phyloP scores from a whole-genome alignment of 129 eudicot species.

The Lactuca saligna region DNA sequence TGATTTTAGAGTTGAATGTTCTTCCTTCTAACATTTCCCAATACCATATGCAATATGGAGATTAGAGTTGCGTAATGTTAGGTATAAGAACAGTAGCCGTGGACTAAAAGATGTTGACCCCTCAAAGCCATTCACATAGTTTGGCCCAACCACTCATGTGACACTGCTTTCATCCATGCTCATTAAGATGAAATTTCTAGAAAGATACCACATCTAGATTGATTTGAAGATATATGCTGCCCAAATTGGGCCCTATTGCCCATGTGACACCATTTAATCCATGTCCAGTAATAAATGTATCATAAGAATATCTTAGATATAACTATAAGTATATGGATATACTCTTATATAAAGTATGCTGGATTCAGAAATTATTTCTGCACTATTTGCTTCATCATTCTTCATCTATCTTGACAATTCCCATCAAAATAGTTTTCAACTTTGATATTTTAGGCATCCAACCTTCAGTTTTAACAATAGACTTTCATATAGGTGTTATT shows the following conservation, averaged over 20 bases:
- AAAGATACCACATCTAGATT: slow-evolving; percentile 6
- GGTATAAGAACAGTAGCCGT: slow-evolving; percentile 22
- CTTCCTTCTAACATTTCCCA: background rate
- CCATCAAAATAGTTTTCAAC: no score
- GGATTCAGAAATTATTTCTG: background rate
- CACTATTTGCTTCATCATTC: background rate
- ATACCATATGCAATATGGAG: background rate
- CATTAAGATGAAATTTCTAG: slow-evolving; percentile 12
- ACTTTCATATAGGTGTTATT: no score
- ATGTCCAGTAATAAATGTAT: background rate
- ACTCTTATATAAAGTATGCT: background rate
- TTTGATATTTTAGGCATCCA: no score
- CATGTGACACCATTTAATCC: slow-evolving; percentile 5
- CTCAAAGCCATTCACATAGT: background rate
- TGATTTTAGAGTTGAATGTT: background rate
- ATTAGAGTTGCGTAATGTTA: background rate
- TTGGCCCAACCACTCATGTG: no score
- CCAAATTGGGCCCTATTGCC: slow-evolving; percentile 4
- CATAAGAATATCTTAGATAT: slow-evolving; percentile 16
- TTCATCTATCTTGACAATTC: no score
- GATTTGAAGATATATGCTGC: slow-evolving; percentile 9
- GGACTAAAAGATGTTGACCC: slow-evolving; percentile 12
- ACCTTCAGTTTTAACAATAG: no score
- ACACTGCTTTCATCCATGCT: background rate
- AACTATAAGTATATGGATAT: background rate